These are phyloP conservation scores for Arabidopsis hybrid DNA, from an alignment of 441 rosid genomes.

Conservation along the genomic window DNA sequence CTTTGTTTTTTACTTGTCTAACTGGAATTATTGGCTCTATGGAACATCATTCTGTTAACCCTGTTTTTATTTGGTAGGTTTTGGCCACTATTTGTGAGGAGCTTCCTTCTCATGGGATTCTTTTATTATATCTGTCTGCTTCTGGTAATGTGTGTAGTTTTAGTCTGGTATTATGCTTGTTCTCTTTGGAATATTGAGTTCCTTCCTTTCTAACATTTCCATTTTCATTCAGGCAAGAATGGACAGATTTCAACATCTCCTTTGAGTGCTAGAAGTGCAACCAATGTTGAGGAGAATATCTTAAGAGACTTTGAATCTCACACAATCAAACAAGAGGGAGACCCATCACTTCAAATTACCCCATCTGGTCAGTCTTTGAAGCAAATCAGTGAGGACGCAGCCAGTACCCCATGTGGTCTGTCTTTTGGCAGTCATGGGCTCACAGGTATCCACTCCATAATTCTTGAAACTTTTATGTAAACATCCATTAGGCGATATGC, in stretches of 20 bases:
- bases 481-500: slow-evolving; percentile 18
- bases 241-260: slow-evolving; percentile 57
- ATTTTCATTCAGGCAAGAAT: slow-evolving; percentile 57
- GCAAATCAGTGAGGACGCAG: slow-evolving; percentile 61
- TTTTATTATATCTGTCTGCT: slow-evolving; percentile 86
- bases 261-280: slow-evolving; percentile 56
- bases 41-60: slow-evolving; percentile 22
- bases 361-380: slow-evolving; percentile 54
- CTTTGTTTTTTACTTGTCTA: slow-evolving; percentile 8
- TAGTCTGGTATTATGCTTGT: slow-evolving; percentile 2
- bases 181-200: slow-evolving; percentile 22
- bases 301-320: slow-evolving; percentile 61
- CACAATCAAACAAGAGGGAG: slow-evolving; percentile 54
- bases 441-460: slow-evolving; percentile 65
- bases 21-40: slow-evolving; percentile 5
- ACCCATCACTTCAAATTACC: slow-evolving; percentile 51
- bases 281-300: slow-evolving; percentile 54
- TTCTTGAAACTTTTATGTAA: slow-evolving; percentile 21
- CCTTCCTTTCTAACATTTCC: slow-evolving; percentile 37
- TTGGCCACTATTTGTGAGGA: slow-evolving; percentile 89
- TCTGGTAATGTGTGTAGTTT: slow-evolving; percentile 61
- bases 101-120: slow-evolving; percentile 83
- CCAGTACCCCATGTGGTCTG: slow-evolving; percentile 53
- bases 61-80: slow-evolving; percentile 61
- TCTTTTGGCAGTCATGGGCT: slow-evolving; percentile 76